phyloP scores from a whole-genome alignment of 2,329 filamentous ascomycete genomes.

The Colletotrichum sp. region DNA sequence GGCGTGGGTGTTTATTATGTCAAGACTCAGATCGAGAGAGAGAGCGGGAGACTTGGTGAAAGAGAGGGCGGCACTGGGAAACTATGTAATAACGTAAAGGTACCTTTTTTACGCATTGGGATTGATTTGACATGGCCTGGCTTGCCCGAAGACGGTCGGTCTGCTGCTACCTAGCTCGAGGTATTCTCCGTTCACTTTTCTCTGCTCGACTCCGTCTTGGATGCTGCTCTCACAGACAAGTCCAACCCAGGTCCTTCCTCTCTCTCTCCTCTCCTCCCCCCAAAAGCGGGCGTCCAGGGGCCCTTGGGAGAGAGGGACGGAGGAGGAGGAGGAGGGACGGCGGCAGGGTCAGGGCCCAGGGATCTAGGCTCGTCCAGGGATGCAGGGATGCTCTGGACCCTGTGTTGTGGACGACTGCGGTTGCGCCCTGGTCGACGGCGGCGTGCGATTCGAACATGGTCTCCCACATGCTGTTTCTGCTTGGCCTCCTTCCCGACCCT shows the following conservation, averaged over 20 bases:
- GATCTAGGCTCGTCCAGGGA: slow-evolving; percentile 6
- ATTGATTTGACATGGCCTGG: neutral
- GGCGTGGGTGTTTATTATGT: neutral
- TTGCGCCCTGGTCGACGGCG: neutral
- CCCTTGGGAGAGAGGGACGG: neutral
- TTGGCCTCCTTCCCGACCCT: neutral
- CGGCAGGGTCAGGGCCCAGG: neutral
- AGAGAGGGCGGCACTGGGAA: neutral
- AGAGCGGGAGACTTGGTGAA: neutral
- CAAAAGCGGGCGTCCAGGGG: neutral
- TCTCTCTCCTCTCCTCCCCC: neutral
- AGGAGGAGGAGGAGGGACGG: neutral
- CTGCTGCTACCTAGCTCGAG: neutral
- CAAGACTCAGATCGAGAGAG: neutral
- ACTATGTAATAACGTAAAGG: neutral
- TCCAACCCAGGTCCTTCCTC: neutral
- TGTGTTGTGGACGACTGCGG: neutral
- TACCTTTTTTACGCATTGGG: neutral
- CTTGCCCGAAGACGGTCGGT: neutral
- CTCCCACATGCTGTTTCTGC: neutral
- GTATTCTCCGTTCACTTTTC: neutral
- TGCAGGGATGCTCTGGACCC: slow-evolving; percentile 18
- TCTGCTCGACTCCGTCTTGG: neutral
- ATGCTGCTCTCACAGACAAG: neutral
- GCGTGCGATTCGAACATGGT: slow-evolving; percentile 8